Evolutionary conservation across 1,284 basidiomycete species (phyloP).

Genomic region (Tilletia walkeri): DNA sequence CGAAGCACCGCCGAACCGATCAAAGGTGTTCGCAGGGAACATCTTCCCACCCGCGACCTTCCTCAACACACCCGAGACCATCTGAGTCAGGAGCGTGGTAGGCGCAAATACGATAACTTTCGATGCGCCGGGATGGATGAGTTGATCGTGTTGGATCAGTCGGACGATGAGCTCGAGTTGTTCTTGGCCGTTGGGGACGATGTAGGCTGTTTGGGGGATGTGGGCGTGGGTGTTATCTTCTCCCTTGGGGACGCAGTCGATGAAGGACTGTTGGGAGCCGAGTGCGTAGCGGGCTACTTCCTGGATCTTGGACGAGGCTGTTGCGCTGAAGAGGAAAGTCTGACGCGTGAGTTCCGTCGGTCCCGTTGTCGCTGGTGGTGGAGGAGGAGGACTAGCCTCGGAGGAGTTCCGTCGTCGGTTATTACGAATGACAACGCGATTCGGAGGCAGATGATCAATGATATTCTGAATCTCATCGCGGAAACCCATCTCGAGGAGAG

Average conservation of each 20-base stretch:
- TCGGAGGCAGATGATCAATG: conserved; percentile 66
- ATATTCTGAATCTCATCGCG: conserved; percentile 81
- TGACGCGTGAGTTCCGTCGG: conserved; percentile 61
- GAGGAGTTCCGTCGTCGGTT: neutral
- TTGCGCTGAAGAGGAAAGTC: conserved; percentile 95
- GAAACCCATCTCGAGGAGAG: conserved; percentile 94
- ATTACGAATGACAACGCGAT: conserved; percentile 57
- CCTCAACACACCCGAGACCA: conserved; percentile 58
- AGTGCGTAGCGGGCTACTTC: conserved; percentile 63
- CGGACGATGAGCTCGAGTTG: conserved; percentile 78
- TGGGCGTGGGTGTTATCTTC: conserved; percentile 70
- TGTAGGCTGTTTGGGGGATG: conserved; percentile 79
- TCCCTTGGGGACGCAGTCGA: conserved; percentile 64
- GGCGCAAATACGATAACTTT: conserved; percentile 87
- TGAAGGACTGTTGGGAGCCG: conserved; percentile 64
- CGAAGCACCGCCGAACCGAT: neutral
- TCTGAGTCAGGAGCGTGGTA: conserved; percentile 80
- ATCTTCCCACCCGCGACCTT: conserved; percentile 27
- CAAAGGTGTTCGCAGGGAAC: conserved; percentile 57
- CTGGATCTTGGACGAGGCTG: conserved; percentile 61
- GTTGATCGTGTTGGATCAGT: conserved; percentile 84
- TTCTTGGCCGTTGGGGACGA: conserved; percentile 67
- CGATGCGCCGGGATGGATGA: conserved; percentile 68
- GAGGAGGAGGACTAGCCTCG: too few relatives aligned
- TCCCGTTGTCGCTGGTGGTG: too few relatives aligned